Evolutionary conservation across 2,329 filamentous ascomycete genomes (phyloP), one percentile per base, ranked within the genome.

Genomic region (Aspergillus japonicus): DNA sequence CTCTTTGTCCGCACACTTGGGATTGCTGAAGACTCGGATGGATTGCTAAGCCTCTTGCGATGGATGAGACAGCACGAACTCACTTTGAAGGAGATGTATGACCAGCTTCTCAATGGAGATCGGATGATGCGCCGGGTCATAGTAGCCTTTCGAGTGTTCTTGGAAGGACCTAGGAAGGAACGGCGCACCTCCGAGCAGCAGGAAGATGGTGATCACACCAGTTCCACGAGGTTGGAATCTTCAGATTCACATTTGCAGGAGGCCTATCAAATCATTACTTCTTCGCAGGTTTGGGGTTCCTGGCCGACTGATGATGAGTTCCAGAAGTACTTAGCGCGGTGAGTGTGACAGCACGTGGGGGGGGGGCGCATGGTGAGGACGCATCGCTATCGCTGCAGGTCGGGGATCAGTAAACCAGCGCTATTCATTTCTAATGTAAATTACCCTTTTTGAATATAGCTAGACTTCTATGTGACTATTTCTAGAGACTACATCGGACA

Each of bases 221-320:
- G 11, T 62, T 29, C 2, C 1, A 29, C 26, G 7, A 29, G 26
- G 26, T 29, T 60, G 53, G 62, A 63, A 56, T 68, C 69, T 48
- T 66, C 71, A 33, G 69, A 75, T 59, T 58, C 65, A 19, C 62
- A 68, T 29, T 52, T 75, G 52, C 65, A 73, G 58, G 71, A 76
- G 60, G 75, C 75, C 58, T 71, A 73, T 65, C 68, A 73, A 50
- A 72, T 78, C 47, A 66, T 80, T 62, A 69, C 71, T 44, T 60
- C 64, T 51, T 73, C 73, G 19, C 64, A 65, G 19, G 57, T 66
- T 19, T 78, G 74, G 77, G 72, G 70, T 19, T 66, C 72, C 19
- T 80, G 78, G 78, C 77, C 78, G 12, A 74, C 68, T 52, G 72
- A 78, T 59, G 69, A 71, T 26, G 78, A 80, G 58, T 71, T 79